A percentile compares a stretch with the other conserved stretches of the same genome.
These are phyloP conservation scores for Massarina eburnea DNA, from an alignment of 2,329 filamentous ascomycete genomes.

Conservation along the genomic window DNA sequence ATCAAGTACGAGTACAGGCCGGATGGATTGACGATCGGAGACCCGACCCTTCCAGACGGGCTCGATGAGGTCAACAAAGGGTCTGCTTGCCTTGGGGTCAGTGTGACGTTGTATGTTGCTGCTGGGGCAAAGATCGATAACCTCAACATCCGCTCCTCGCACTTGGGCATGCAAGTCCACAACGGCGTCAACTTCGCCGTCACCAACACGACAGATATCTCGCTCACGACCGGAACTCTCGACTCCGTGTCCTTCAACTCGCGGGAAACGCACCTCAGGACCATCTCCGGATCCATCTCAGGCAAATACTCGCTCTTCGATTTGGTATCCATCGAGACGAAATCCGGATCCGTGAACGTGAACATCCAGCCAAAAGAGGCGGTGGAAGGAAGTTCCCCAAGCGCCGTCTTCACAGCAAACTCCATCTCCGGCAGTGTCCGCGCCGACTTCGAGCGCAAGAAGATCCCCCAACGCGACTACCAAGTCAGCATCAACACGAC, in stretches of 20 bases:
- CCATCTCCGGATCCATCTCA: constrained; percentile 44
- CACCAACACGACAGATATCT: constrained; percentile 33
- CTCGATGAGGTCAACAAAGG: constrained; percentile 25
- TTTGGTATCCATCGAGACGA: constrained; percentile 43
- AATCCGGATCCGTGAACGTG: constrained; percentile 45
- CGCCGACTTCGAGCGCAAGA: constrained; percentile 36
- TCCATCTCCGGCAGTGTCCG: constrained; percentile 43
- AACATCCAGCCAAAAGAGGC: constrained; percentile 43
- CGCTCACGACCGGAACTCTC: constrained; percentile 37
- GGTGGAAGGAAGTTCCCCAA: constrained; percentile 22
- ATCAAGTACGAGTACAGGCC: constrained; percentile 30
- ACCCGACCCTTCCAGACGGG: constrained; percentile 23
- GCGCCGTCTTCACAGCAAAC: constrained; percentile 42
- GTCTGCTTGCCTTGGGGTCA: constrained; percentile 42
- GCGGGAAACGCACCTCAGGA: constrained; percentile 43
- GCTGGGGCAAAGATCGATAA: constrained; percentile 34
- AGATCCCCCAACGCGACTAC: constrained; percentile 47
- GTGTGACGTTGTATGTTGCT: constrained; percentile 41
- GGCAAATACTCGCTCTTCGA: constrained; percentile 46
- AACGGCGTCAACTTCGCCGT: constrained; percentile 34
- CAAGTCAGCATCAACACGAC: constrained; percentile 41
- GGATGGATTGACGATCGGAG: constrained; percentile 28
- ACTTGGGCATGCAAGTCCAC: constrained; percentile 44
- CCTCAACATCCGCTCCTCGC: constrained; percentile 37
- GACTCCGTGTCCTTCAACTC: constrained; percentile 39